Evolutionary conservation across 768 basidiomycete genomes (phyloP), one percentile per base, ranked within the genome.

Genomic region (Tricholoma terreum): DNA sequence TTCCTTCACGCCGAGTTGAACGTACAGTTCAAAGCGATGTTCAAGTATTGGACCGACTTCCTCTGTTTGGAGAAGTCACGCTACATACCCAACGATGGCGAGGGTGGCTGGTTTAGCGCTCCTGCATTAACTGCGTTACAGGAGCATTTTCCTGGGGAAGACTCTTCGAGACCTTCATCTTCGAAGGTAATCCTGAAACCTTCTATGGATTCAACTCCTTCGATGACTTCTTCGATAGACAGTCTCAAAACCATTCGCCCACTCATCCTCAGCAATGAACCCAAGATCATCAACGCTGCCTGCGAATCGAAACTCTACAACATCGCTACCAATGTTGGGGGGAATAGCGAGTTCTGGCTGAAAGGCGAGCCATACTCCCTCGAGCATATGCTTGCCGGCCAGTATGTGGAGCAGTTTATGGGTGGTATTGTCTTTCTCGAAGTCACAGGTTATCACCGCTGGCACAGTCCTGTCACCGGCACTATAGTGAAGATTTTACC

Each of bases 391-490:
- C 24, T 50, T 19, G 12, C n/a, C 17, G 3, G 27, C 12, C 7
- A 50, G 11, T 11, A 4, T 5, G 10, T n/a, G 2, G 31, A 8
- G 9, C 4, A 49, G 48, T 49, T 49, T n/a, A 11, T 49, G 3
- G 81, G 80, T 7, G 84, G 80, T 9, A 78, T 77, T 0, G 65
- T 82, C 31, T 79, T 77, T 68, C 76, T 88, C 56, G 74, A 73
- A 53, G 75, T 81, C 3, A 61, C 76, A 27, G 74, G 76, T 24
- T 87, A 85, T 60, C 86, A 87, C 61, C 80, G 84, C 58, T 86
- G 84, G 85, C 81, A 83, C 65, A 71, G 75, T 52, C 86, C 86
- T 50, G 76, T 87, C 11, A 70, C 74, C 38, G 81, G 81, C 2
- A 68, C 46, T 0, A 68, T 83, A 45, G 66, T 59, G 14, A 69